Base-by-base conservation (phyloP, 768 basidiomycete species). In the Rickenella mellea region DNA sequence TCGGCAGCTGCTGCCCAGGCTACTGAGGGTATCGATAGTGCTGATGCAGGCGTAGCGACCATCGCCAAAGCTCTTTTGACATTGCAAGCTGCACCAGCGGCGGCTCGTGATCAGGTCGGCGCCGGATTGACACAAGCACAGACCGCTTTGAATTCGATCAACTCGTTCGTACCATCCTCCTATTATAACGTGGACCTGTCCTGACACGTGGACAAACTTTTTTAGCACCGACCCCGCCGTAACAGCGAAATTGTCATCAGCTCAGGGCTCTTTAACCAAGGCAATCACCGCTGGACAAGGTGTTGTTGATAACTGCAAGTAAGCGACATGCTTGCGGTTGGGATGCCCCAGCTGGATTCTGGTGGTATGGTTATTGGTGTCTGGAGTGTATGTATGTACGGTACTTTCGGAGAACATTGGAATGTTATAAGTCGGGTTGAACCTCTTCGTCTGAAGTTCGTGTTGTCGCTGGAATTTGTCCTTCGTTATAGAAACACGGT, bases 271-370 rank as follows among this genome's bases (percentile, higher is more conserved):
- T 43, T 48, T 55, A 21, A 28, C 17, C 21, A 44, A 48, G 12
- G 44, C 53, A 5, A 27, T 21, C 22, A 2, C 9, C 6, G 51
- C 53, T 19, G 53, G 53, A 4, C 20, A 51, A 11, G 49, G 48
- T n/a, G 53, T 55, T 12, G 49, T 55, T 15, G 27, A 39, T 14
- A 47, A 55, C 46, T 55, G 53, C 51, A 52, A 55, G 44, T 55
- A 38, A 37, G 36, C 22, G 14, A 29, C 35, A 3, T 30, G 19
- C 28, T 26, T 27, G 11, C 22, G 42, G 21, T 47, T 40, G 30
- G 30, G n/a, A 19, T 14, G 20, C 30, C 20, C 30, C 20, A 7
- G 30, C 30, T 32, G n/a, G n/a, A n/a, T n/a, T n/a, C n/a, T n/a
- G n/a, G n/a, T n/a, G n/a, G n/a, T n/a, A n/a, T n/a, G n/a, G n/a